phyloP scores from a whole-genome alignment of 352 stramenopile species.

The Blastocystis sp. region DNA sequence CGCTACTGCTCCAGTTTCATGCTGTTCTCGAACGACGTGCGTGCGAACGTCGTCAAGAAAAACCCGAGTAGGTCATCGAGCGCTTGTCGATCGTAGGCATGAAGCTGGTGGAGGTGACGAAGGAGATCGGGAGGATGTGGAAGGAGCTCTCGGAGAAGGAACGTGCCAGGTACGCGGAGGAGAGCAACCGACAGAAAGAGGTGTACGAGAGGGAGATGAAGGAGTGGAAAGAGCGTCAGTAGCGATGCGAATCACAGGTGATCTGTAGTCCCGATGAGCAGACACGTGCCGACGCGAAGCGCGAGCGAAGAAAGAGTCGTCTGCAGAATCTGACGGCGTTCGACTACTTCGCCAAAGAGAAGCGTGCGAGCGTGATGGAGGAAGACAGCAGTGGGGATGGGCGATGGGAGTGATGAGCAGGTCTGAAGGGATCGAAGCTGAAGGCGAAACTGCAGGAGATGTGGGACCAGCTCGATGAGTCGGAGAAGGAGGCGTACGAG shows the following conservation, averaged over 20 bases:
- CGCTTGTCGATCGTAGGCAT: background rate
- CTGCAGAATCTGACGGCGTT: background rate
- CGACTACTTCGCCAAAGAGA: background rate
- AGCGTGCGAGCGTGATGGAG: background rate
- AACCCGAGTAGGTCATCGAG: background rate
- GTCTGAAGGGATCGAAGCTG: background rate
- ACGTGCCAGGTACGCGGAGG: background rate
- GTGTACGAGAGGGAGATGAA: background rate
- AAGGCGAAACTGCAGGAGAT: background rate
- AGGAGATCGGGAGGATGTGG: background rate
- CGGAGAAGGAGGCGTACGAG: background rate
- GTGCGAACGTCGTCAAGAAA: background rate
- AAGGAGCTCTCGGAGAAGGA: background rate
- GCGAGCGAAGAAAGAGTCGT: background rate
- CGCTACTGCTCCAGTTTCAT: background rate
- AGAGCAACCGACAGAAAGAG: background rate
- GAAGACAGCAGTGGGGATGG: background rate
- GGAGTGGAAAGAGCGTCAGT: constrained; percentile 13
- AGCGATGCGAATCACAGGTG: background rate
- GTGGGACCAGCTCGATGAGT: background rate
- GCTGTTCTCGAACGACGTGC: background rate
- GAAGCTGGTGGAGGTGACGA: background rate
- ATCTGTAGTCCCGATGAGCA: background rate
- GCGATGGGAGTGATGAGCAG: background rate
- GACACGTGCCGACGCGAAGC: background rate